phyloP scores from a whole-genome alignment of 257 asterid species.

The Mitragyna speciosa region DNA sequence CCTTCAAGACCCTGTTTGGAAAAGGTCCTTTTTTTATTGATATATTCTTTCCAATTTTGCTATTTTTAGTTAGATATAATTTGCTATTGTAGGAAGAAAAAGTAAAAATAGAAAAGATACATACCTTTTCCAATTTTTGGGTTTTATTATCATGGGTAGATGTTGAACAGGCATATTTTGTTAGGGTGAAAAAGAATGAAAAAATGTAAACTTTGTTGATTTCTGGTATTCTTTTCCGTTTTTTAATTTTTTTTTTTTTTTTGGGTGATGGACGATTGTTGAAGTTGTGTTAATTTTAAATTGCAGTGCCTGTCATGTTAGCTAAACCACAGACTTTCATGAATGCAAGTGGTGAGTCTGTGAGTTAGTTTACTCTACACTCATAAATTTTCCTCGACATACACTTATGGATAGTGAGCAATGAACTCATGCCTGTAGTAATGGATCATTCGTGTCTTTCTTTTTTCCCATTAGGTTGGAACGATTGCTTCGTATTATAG shows the following conservation, averaged over 20 bases:
- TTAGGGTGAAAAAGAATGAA: not conserved
- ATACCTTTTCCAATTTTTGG: not conserved
- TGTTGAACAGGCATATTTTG: not conserved
- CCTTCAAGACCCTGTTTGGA: slow-evolving; percentile 86
- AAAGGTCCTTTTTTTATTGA: slow-evolving; percentile 49
- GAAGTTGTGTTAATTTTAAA: not conserved
- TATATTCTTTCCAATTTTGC: not conserved
- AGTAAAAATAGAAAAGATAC: not conserved
- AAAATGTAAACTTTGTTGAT: not conserved
- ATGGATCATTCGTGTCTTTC: slow-evolving; percentile 14
- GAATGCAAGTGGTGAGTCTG: slow-evolving; percentile 99
- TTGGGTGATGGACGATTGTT: not conserved
- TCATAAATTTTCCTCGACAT: not conserved
- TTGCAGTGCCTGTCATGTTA: slow-evolving; percentile 75
- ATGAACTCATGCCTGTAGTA: not conserved
- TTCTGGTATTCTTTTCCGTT: not conserved
- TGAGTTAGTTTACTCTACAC: slow-evolving; percentile 78
- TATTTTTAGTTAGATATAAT: not conserved
- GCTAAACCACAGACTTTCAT: slow-evolving; percentile 96
- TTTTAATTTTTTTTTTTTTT: not conserved
- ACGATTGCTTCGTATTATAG: slow-evolving; percentile 73
- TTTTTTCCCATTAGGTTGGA: slow-evolving; percentile 59
- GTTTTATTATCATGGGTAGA: not conserved
- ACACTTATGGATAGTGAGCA: not conserved
- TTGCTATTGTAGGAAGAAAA: not conserved